phyloP scores from a whole-genome alignment of 2,329 filamentous ascomycete genomes.

The Myriosclerotinia duriaeana region DNA sequence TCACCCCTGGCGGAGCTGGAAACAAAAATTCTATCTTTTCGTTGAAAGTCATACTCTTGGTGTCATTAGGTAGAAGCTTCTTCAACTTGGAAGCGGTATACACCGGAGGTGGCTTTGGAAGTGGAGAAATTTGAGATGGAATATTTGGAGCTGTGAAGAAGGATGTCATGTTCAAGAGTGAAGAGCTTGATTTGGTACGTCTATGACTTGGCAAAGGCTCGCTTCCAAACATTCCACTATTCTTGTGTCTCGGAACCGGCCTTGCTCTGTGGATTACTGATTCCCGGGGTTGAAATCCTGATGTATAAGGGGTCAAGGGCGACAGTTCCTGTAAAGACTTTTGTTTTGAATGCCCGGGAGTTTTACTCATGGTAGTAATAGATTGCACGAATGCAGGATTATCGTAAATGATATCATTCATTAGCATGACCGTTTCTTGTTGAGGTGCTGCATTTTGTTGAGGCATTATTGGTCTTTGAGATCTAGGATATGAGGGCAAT shows the following conservation, averaged over 20 bases:
- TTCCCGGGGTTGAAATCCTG: slow-evolving; percentile 29
- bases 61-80: slow-evolving; percentile 52
- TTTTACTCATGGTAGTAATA: slow-evolving; percentile 52
- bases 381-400: slow-evolving; percentile 51
- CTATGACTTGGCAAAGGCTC: slow-evolving; percentile 45
- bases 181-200: slow-evolving; percentile 52
- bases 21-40: slow-evolving; percentile 58
- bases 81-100: slow-evolving; percentile 44
- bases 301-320: slow-evolving; percentile 24
- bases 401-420: slow-evolving; percentile 57
- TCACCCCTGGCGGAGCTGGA: slow-evolving; percentile 41
- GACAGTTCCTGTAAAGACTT: slow-evolving; percentile 25
- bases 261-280: slow-evolving; percentile 42
- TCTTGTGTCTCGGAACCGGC: slow-evolving; percentile 38
- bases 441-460: slow-evolving; percentile 32
- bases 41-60: slow-evolving; percentile 58
- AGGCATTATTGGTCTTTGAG: slow-evolving; percentile 27
- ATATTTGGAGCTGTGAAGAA: slow-evolving; percentile 49
- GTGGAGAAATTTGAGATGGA: slow-evolving; percentile 52
- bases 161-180: slow-evolving; percentile 48
- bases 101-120: slow-evolving; percentile 46
- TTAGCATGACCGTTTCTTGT: slow-evolving; percentile 54
- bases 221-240: slow-evolving; percentile 50
- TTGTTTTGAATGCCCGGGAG: slow-evolving; percentile 32
- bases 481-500: slow-evolving; percentile 36